Evolutionary conservation across 1,284 basidiomycete genomes (phyloP), one percentile per base, ranked within the genome.

Genomic region (Blastosporella zonata): DNA sequence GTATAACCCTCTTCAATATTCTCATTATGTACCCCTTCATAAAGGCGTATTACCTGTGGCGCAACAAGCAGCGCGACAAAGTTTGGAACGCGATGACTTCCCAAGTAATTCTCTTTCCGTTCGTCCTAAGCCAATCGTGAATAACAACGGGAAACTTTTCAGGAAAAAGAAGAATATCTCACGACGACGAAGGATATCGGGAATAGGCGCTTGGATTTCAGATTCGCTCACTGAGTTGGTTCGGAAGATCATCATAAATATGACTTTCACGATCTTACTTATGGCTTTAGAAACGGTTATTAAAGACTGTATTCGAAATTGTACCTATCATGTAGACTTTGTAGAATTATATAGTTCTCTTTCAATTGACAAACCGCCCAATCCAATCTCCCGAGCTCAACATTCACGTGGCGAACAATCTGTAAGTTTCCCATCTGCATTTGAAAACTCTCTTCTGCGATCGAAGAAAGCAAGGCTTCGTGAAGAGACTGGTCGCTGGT

Each of bases 41-140:
- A 7, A 77, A 80, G 52, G 49, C 60, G 1, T 81, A 78, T 55
- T 81, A 81, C 47, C 56, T 72, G 10, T 78, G 73, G 74, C 67
- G 75, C 2, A 80, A 81, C 54, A 63, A 62, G 36, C 71, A 73
- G 57, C 68, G 71, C 15, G 74, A 69, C 4, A 70, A 62, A 53
- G 65, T 73, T 2, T 82, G 79, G 79, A 67, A 77, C 50, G 66
- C 65, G 0, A 79, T 80, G 79, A 75, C 70, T 0, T 52, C 63
- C 6, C 67, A 77, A 65, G 77, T 74, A 46, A 50, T 68, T 56
- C 20, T 37, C n/a, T 23, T 43, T 22, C n/a, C 21, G 22, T 21
- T 39, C 7, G 20, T 25, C 12, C 7, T 12, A 9, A 31, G 25
- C 13, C 29, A 7, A 3, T 31, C 5, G 13, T 31, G 29, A 13